A percentile compares a stretch with the other conserved stretches of the same genome.
These are phyloP conservation scores for Ophiostoma australiae DNA, from an alignment of 2,329 filamentous ascomycete genomes.

Conservation along the genomic window DNA sequence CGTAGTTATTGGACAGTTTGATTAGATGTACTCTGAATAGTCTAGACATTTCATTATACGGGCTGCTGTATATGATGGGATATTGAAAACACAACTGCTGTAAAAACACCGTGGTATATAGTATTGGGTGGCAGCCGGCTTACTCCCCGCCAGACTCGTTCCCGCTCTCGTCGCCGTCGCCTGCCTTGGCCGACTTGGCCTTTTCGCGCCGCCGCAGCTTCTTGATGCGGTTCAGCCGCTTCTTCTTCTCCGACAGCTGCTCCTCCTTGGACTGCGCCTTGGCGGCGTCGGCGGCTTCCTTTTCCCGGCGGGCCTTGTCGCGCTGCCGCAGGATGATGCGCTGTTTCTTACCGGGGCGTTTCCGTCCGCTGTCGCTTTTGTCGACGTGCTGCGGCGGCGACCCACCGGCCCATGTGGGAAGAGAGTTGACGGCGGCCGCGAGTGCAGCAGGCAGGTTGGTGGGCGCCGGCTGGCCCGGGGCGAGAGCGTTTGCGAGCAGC, in stretches of 20 bases:
- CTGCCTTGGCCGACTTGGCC: slow-evolving; percentile 39
- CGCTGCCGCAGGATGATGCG: slow-evolving; percentile 49
- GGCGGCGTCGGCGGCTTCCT: slow-evolving; percentile 38
- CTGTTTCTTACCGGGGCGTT: slow-evolving; percentile 54
- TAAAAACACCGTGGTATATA: not conserved
- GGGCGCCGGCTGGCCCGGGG: not conserved
- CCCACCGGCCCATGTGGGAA: slow-evolving; percentile 23
- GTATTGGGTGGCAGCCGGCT: not conserved
- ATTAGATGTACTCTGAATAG: too few relatives aligned
- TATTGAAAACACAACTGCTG: not conserved
- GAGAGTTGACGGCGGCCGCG: slow-evolving; percentile 19
- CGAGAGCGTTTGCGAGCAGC: slow-evolving; percentile 25
- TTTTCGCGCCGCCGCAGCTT: slow-evolving; percentile 56
- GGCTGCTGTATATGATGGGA: too few relatives aligned
- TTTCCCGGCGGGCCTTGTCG: slow-evolving; percentile 41
- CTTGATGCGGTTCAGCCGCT: slow-evolving; percentile 55
- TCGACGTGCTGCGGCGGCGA: not conserved
- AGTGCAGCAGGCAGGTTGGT: not conserved
- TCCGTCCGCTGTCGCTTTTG: slow-evolving; percentile 28
- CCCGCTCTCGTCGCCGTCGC: not conserved
- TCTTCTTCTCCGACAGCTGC: slow-evolving; percentile 56
- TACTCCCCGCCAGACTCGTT: not conserved
- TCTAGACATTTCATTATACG: too few relatives aligned
- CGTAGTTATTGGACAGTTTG: not conserved
- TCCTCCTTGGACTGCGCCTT: slow-evolving; percentile 49